Percentiles rank a stretch among this genome's conserved stretches.
Evolutionary conservation across 441 rosid species (phyloP).

Genomic region (Dalechampia spathulata): DNA sequence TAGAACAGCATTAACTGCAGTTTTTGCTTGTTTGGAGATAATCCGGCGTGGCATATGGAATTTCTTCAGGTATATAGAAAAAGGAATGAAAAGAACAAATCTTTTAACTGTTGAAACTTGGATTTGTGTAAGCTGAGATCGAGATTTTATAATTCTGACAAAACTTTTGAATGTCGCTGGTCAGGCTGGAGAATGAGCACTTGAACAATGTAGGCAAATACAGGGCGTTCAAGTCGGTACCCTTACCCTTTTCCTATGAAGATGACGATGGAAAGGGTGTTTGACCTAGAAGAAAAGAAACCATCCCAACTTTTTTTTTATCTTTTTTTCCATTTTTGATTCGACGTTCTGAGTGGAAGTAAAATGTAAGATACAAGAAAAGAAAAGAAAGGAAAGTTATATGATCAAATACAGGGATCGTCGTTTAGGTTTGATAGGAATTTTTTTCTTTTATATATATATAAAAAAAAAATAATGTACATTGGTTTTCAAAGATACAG

Average conservation of each 20-base stretch:
- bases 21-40: slow-evolving; percentile 64
- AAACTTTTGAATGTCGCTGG: slow-evolving; percentile 4
- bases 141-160: not conserved
- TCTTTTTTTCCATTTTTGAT: not conserved
- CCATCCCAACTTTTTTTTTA: not conserved
- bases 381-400: not conserved
- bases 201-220: slow-evolving; percentile 80
- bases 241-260: slow-evolving; percentile 54
- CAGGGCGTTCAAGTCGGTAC: slow-evolving; percentile 76
- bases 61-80: slow-evolving; percentile 69
- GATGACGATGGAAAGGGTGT: slow-evolving; percentile 18
- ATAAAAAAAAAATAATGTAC: too few relatives aligned
- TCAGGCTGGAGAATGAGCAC: slow-evolving; percentile 92
- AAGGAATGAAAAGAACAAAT: too few relatives aligned
- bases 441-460: too few relatives aligned
- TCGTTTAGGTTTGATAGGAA: too few relatives aligned
- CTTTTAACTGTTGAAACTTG: not conserved
- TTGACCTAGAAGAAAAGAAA: slow-evolving; percentile 15
- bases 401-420: not conserved
- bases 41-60: slow-evolving; percentile 90
- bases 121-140: not conserved
- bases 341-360: not conserved
- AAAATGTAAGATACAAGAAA: not conserved
- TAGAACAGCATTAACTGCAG: slow-evolving; percentile 41
- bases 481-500: too few relatives aligned